These are phyloP conservation scores for Crucihimalaya himalaica DNA, from an alignment of 345 rosid genomes.

Conservation along the genomic window DNA sequence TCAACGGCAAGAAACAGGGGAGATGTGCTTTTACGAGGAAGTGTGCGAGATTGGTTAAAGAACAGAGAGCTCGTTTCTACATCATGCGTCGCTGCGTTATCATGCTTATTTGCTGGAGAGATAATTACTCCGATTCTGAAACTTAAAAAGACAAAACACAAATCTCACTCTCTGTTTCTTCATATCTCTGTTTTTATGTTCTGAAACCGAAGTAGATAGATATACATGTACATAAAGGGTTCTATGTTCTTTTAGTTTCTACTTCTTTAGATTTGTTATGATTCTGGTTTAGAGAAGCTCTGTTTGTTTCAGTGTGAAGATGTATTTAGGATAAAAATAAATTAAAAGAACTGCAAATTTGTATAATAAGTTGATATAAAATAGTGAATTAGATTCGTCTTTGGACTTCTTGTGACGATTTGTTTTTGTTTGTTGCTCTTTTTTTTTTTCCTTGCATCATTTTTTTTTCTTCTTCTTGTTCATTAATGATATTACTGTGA, in stretches of 20 bases:
- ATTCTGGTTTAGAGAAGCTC: slow-evolving; percentile 21
- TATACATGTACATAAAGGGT: slow-evolving; percentile 55
- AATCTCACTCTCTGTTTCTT: background rate
- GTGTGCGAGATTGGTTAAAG: slow-evolving; percentile 79
- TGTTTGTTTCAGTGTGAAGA: slow-evolving; percentile 2
- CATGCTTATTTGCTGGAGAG: slow-evolving; percentile 97
- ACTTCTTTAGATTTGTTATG: slow-evolving; percentile 28
- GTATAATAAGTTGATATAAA: slow-evolving; percentile 16
- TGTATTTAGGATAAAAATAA: background rate
- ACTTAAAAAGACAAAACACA: background rate
- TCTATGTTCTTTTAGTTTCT: slow-evolving; percentile 14
- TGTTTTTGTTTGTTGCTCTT: slow-evolving; percentile 5
- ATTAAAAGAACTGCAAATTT: background rate
- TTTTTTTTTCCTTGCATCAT: background rate
- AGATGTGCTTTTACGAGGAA: slow-evolving; percentile 76
- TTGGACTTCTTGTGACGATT: slow-evolving; percentile 26
- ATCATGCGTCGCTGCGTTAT: slow-evolving; percentile 88
- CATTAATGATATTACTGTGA: slow-evolving; percentile 12
- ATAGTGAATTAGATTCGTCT: slow-evolving; percentile 31
- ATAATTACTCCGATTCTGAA: slow-evolving; percentile 66
- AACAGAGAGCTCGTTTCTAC: slow-evolving; percentile 92
- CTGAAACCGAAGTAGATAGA: slow-evolving; percentile 30
- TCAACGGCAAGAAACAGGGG: slow-evolving; percentile 38
- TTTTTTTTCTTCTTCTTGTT: slow-evolving; percentile 4
- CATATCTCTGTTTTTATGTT: slow-evolving; percentile 11